These are phyloP conservation scores for Leccinum uliginosum DNA, from an alignment of 768 basidiomycete genomes.

Conservation along the genomic window DNA sequence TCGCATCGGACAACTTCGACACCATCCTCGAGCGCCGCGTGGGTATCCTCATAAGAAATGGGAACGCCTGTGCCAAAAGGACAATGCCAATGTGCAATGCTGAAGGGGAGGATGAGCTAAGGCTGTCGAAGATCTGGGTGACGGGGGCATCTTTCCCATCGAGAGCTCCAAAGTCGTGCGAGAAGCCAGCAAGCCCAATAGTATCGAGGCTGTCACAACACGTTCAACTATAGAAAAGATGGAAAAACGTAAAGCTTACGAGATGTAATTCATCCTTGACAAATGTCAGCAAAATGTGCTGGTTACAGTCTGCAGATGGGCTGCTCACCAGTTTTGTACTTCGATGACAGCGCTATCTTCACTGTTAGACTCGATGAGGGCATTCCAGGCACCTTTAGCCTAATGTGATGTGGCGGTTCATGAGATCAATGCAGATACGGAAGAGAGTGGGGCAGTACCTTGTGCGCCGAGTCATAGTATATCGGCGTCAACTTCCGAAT, in stretches of 20 bases:
- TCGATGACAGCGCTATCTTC: not conserved
- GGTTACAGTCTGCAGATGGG: not conserved
- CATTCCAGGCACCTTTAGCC: not conserved
- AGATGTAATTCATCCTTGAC: not conserved
- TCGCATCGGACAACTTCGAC: not conserved
- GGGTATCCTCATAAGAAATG: not conserved
- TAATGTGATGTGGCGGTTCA: not conserved
- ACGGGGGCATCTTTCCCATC: too few relatives aligned
- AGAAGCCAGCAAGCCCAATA: too few relatives aligned
- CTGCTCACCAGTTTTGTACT: not conserved
- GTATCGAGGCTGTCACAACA: not conserved
- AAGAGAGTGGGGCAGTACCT: not conserved
- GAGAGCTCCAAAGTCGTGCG: too few relatives aligned
- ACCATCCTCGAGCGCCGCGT: not conserved
- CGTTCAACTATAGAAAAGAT: not conserved
- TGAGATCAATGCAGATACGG: not conserved
- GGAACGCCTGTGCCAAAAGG: not conserved
- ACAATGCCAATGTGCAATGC: not conserved
- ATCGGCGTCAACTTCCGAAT: not conserved
- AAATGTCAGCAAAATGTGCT: not conserved
- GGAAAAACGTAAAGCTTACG: not conserved
- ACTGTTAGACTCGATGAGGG: not conserved
- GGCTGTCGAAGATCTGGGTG: too few relatives aligned
- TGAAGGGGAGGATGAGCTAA: not conserved
- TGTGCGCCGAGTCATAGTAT: not conserved